Evolutionary conservation across 139 green algal genomes (phyloP), one percentile per base, ranked within the genome.

Genomic region (Chlamydomonas applanata): DNA sequence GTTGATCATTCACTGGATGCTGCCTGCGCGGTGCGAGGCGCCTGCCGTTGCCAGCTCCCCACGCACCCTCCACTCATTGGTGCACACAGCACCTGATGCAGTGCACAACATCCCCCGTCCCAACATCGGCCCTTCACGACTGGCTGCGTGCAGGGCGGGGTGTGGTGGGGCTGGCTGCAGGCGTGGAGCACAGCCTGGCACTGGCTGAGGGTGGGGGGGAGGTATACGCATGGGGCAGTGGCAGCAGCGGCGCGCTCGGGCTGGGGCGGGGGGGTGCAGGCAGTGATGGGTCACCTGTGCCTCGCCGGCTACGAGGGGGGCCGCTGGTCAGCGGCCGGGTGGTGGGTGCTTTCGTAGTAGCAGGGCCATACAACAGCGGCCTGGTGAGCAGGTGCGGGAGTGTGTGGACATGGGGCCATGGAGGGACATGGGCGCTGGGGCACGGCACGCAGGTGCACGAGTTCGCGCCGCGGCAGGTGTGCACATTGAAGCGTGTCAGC

Each of bases 111-210:
- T 19, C 7, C 40, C 40, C 40, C 7, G 40, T 19, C 40, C 40
- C 40, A 19, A 49, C 7, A 7, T 11, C 7, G 57, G 16, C 32
- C 63, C 11, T 0, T 3, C 14, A 3, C 54, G n/a, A 33, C 24
- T 24, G 13, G 13, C n/a, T 40, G 65, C 20, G 30, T 63, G 34
- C 71, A 77, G 71, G 71, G 30, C 2, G 25, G 5, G 76, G 52
- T 2, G 44, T 88, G 29, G 32, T 67, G 64, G 34, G 63, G 13
- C 46, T 88, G 27, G 78, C 78, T 19, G 82, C 82, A 27, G 82
- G 82, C 32, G 53, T 69, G 25, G 36, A 75, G 36, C 85, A 89
- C 67, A 83, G 70, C 29, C 24, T 87, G 53, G 85, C 85, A 11
- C 65, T 89, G 40, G 68, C 68, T 14, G 49, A 54, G 13, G 25